Percentiles rank a stretch among this genome's conserved stretches.
phyloP scores from a whole-genome alignment of 2,329 filamentous ascomycete species.

The Fusarium longipes region DNA sequence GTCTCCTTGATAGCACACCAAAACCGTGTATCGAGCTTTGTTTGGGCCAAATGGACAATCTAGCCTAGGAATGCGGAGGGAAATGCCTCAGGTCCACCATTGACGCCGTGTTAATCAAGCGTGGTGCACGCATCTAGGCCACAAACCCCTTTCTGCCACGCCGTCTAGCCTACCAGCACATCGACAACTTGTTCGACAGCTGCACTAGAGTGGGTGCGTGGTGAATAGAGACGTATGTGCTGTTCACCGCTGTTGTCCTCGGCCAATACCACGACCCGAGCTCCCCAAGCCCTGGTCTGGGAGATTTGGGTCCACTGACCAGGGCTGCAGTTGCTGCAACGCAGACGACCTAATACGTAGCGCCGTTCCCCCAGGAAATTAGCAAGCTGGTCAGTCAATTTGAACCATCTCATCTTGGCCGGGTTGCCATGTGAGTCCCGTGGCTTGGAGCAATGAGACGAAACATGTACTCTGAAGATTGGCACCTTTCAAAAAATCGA shows the following conservation, averaged over 20 bases:
- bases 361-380: conserved; percentile 43
- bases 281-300: conserved; percentile 37
- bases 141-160: conserved; percentile 40
- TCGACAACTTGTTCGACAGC: conserved; percentile 36
- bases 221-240: conserved; percentile 30
- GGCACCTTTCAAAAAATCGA: conserved; percentile 12
- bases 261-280: conserved; percentile 34
- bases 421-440: conserved; percentile 41
- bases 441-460: conserved; percentile 24
- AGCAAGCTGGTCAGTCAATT: conserved; percentile 36
- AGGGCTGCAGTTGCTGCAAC: conserved; percentile 32
- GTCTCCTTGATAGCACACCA: background rate
- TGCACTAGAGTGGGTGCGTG: conserved; percentile 38
- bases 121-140: conserved; percentile 12
- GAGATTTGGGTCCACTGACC: conserved; percentile 43
- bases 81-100: conserved; percentile 51
- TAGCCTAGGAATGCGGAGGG: conserved; percentile 46
- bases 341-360: conserved; percentile 39
- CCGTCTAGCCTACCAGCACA: conserved; percentile 24
- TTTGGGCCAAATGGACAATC: conserved; percentile 12
- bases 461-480: conserved; percentile 25
- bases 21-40: conserved; percentile 4
- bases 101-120: conserved; percentile 27
- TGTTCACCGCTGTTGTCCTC: conserved; percentile 44
- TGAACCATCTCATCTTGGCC: conserved; percentile 22